These are phyloP conservation scores for Millerozyma acaciae DNA, from an alignment of 805 yeast species.

Conservation along the genomic window DNA sequence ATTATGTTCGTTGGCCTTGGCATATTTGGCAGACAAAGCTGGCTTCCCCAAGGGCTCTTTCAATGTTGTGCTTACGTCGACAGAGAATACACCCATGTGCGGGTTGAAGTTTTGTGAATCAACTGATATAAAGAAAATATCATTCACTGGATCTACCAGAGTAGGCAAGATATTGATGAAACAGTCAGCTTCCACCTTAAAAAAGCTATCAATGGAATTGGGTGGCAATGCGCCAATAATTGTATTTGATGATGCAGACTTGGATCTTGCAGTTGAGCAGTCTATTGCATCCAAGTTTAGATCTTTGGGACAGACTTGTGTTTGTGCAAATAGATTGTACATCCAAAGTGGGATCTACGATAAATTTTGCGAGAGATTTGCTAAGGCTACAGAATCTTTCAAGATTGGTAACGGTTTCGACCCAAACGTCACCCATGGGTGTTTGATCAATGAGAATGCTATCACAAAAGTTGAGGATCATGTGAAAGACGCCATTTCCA, in stretches of 20 bases:
- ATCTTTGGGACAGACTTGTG: slow-evolving; percentile 79
- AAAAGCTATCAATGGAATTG: slow-evolving; percentile 68
- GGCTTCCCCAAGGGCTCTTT: slow-evolving; percentile 59
- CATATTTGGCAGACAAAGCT: slow-evolving; percentile 51
- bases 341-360: slow-evolving; percentile 66
- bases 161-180: slow-evolving; percentile 66
- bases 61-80: slow-evolving; percentile 47
- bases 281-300: slow-evolving; percentile 67
- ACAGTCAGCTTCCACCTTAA: slow-evolving; percentile 58
- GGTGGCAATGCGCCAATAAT: slow-evolving; percentile 83
- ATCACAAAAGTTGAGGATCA: slow-evolving; percentile 54
- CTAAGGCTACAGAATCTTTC: slow-evolving; percentile 43
- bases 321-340: slow-evolving; percentile 70
- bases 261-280: slow-evolving; percentile 63
- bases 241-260: slow-evolving; percentile 68
- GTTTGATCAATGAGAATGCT: slow-evolving; percentile 49
- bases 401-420: slow-evolving; percentile 57
- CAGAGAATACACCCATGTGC: slow-evolving; percentile 47
- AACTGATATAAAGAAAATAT: slow-evolving; percentile 56
- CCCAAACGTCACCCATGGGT: slow-evolving; percentile 50
- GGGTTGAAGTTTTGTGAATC: slow-evolving; percentile 54
- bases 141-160: slow-evolving; percentile 76
- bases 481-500: slow-evolving; percentile 47
- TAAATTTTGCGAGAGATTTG: slow-evolving; percentile 49
- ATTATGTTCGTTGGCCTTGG: slow-evolving; percentile 55